phyloP scores from a whole-genome alignment of 1,139 yeast species.

The Starmera stellimalicola region DNA sequence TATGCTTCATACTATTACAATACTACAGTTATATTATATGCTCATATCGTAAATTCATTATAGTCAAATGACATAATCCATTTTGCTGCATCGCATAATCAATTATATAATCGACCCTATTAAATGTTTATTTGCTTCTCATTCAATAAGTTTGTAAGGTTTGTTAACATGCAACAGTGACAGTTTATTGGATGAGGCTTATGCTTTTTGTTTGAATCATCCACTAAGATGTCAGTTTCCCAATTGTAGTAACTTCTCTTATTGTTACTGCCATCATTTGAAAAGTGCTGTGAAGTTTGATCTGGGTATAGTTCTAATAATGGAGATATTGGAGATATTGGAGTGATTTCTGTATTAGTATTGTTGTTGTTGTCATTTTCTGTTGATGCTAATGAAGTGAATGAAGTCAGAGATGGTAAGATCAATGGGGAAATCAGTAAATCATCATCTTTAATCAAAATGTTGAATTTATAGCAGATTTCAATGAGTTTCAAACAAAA shows the following conservation, averaged over 20 bases:
- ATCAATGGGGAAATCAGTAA: background rate
- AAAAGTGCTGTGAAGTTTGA: constrained; percentile 2
- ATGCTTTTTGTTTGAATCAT: background rate
- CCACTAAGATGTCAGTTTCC: background rate
- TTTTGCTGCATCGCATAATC: too few species aligned
- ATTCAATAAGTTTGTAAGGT: constrained; percentile 9
- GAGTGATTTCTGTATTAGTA: too few species aligned
- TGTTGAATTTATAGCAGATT: constrained; percentile 2
- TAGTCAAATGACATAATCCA: too few species aligned
- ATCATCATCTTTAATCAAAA: background rate
- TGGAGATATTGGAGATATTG: constrained; percentile 1
- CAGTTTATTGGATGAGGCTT: constrained; percentile 8
- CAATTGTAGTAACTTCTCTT: background rate
- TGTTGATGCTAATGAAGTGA: background rate
- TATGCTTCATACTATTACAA: too few species aligned
- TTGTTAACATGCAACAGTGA: constrained; percentile 13
- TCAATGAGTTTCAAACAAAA: constrained; percentile 7
- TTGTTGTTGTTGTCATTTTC: constrained; percentile 1
- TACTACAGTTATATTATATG: too few species aligned
- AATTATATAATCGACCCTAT: too few species aligned
- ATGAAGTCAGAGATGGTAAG: background rate
- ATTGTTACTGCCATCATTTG: background rate
- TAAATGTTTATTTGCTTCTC: too few species aligned
- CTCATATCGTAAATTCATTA: too few species aligned
- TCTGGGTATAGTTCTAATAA: background rate